phyloP scores from a whole-genome alignment of 1,139 yeast species.

The Neolecta irregularis region DNA sequence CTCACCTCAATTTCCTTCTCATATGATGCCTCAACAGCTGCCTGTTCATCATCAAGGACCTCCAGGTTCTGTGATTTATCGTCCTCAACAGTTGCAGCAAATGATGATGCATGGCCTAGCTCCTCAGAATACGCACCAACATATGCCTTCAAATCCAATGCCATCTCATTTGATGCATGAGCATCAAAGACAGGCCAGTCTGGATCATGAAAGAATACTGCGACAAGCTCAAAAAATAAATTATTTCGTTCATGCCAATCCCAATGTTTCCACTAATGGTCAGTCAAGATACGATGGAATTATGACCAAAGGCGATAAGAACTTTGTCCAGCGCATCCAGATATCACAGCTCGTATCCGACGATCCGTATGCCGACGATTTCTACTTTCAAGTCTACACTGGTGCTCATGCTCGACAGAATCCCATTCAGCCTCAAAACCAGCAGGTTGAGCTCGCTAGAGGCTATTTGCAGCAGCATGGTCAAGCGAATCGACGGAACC shows the following conservation, averaged over 20 bases:
- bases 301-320: slow-evolving; percentile 95
- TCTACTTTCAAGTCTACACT: slow-evolving; percentile 84
- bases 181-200: too few relatives aligned
- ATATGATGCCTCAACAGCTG: slow-evolving; percentile 17
- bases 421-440: slow-evolving; percentile 29
- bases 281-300: slow-evolving; percentile 50
- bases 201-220: too few relatives aligned
- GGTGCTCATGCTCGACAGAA: slow-evolving; percentile 43
- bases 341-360: slow-evolving; percentile 91
- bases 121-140: slow-evolving; percentile 16
- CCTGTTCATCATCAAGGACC: slow-evolving; percentile 20
- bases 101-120: slow-evolving; percentile 14
- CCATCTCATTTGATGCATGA: slow-evolving; percentile 1
- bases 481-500: slow-evolving; percentile 65
- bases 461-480: slow-evolving; percentile 93
- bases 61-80: too few relatives aligned
- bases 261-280: neutral
- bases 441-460: slow-evolving; percentile 60
- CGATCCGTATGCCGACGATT: slow-evolving; percentile 94
- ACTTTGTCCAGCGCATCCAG: slow-evolving; percentile 85
- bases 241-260: too few relatives aligned
- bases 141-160: slow-evolving; percentile 1
- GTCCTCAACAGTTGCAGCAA: slow-evolving; percentile 9
- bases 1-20: slow-evolving; percentile 14
- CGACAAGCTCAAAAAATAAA: too few relatives aligned